A percentile compares a stretch with the other conserved stretches of the same genome.
phyloP scores from a whole-genome alignment of 1,284 basidiomycete species.

The Moesziomyces aphidis region DNA sequence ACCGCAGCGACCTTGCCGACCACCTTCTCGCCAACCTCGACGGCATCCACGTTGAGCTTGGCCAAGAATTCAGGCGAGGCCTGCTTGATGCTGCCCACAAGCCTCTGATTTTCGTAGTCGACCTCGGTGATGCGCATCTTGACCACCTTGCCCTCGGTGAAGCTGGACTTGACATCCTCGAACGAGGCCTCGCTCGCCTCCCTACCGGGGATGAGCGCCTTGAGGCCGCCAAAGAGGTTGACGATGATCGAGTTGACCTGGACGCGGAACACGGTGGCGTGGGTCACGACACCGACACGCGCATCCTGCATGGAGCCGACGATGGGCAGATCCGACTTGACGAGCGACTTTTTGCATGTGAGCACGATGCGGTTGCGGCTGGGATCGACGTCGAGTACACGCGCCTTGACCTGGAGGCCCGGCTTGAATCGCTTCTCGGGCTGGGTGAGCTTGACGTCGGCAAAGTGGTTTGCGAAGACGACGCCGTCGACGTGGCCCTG shows the following conservation, averaged over 20 bases:
- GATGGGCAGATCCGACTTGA: slow-evolving; percentile 77
- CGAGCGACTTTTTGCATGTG: slow-evolving; percentile 90
- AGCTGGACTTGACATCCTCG: slow-evolving; percentile 73
- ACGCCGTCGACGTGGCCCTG: slow-evolving; percentile 77
- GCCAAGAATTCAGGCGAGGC: slow-evolving; percentile 69
- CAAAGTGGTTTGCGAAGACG: slow-evolving; percentile 93
- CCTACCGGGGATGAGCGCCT: slow-evolving; percentile 77
- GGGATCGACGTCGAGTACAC: slow-evolving; percentile 87
- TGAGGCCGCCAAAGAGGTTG: slow-evolving; percentile 80
- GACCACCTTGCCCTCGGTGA: slow-evolving; percentile 79
- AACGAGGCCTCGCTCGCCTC: slow-evolving; percentile 56
- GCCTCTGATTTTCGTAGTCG: slow-evolving; percentile 75
- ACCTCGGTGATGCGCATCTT: slow-evolving; percentile 86
- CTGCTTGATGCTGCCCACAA: slow-evolving; percentile 89
- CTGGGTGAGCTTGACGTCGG: slow-evolving; percentile 81
- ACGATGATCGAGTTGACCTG: slow-evolving; percentile 60
- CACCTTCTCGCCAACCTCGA: slow-evolving; percentile 63
- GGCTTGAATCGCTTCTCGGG: slow-evolving; percentile 83
- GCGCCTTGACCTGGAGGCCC: slow-evolving; percentile 85
- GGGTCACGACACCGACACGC: slow-evolving; percentile 78
- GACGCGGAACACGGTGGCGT: slow-evolving; percentile 78
- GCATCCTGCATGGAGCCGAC: slow-evolving; percentile 76
- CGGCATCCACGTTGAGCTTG: slow-evolving; percentile 61
- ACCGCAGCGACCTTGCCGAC: slow-evolving; percentile 58
- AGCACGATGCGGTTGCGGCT: slow-evolving; percentile 84